Evolutionary conservation across 331 rosid species (phyloP).

Genomic region (Arachis monticola): DNA sequence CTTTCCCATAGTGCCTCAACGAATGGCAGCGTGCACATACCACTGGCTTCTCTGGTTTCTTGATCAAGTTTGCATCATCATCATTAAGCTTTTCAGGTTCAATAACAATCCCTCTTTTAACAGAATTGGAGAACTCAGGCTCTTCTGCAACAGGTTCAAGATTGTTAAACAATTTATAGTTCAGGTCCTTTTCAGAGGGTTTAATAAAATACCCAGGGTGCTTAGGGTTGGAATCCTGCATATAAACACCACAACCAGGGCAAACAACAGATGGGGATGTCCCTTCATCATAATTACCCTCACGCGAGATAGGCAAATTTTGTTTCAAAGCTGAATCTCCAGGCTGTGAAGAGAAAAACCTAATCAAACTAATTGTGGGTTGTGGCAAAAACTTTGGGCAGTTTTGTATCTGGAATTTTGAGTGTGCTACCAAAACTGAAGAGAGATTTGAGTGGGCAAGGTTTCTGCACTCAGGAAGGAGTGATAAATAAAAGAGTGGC

Average conservation of each 20-base stretch:
- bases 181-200: slow-evolving; percentile 69
- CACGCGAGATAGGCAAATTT: slow-evolving; percentile 60
- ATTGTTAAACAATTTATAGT: slow-evolving; percentile 53
- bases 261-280: slow-evolving; percentile 56
- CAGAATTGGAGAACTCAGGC: slow-evolving; percentile 68
- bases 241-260: slow-evolving; percentile 91
- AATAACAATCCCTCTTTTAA: slow-evolving; percentile 67
- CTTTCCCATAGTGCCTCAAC: slow-evolving; percentile 86
- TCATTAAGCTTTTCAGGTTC: slow-evolving; percentile 50
- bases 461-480: slow-evolving; percentile 33
- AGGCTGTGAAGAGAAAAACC: slow-evolving; percentile 42
- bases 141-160: slow-evolving; percentile 64
- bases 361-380: slow-evolving; percentile 31
- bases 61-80: slow-evolving; percentile 26
- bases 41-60: slow-evolving; percentile 60
- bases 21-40: slow-evolving; percentile 95
- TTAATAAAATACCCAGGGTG: slow-evolving; percentile 82
- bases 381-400: slow-evolving; percentile 3
- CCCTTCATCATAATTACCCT: slow-evolving; percentile 80
- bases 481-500: slow-evolving; percentile 27
- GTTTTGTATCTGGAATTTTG: slow-evolving; percentile 32
- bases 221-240: slow-evolving; percentile 75
- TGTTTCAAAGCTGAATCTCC: slow-evolving; percentile 35
- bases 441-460: slow-evolving; percentile 23
- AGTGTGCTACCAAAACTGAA: slow-evolving; percentile 17